Evolutionary conservation across 2,329 filamentous ascomycete species (phyloP).

Genomic region (Cladophialophora exuberans): DNA sequence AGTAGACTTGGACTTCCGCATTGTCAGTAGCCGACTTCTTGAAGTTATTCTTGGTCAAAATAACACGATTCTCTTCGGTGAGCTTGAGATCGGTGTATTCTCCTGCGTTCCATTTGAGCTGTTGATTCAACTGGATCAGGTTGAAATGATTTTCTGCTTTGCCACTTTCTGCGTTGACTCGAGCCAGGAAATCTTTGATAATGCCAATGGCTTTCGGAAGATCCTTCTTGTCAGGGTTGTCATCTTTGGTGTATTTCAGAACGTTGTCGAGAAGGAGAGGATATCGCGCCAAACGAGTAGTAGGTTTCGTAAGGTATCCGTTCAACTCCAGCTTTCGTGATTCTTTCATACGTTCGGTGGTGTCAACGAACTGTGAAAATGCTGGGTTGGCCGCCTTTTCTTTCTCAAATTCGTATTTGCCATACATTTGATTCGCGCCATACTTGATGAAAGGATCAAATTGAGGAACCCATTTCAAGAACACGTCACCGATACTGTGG

Average conservation of each 20-base stretch:
- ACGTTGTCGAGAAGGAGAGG: constrained; percentile 90
- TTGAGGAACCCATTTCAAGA: constrained; percentile 85
- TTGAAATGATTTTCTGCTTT: constrained; percentile 99
- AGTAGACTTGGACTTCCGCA: constrained; percentile 87
- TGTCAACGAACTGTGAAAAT: constrained; percentile 91
- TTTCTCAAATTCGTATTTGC: constrained; percentile 97
- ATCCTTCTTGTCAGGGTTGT: constrained; percentile 85
- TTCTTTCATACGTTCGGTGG: constrained; percentile 93
- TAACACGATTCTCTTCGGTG: constrained; percentile 87
- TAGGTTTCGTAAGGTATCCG: constrained; percentile 96
- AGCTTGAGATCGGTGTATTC: constrained; percentile 93
- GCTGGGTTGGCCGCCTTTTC: constrained; percentile 83
- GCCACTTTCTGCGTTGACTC: constrained; percentile 92
- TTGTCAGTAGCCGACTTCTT: constrained; percentile 91
- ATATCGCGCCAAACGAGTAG: constrained; percentile 90
- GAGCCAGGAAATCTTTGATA: constrained; percentile 83
- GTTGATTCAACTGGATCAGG: constrained; percentile 84
- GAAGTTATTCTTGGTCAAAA: constrained; percentile 91
- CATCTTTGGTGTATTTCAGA: constrained; percentile 86
- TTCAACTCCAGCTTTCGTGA: constrained; percentile 96
- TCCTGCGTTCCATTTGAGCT: constrained; percentile 85
- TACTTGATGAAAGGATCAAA: constrained; percentile 98
- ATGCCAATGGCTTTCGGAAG: constrained; percentile 85
- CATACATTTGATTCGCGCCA: constrained; percentile 92
- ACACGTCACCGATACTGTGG: constrained; percentile 87